Percentiles rank a stretch among this genome's conserved stretches.
These are phyloP conservation scores for Tricholoma sp. DNA, from an alignment of 768 basidiomycete genomes.

Conservation along the genomic window DNA sequence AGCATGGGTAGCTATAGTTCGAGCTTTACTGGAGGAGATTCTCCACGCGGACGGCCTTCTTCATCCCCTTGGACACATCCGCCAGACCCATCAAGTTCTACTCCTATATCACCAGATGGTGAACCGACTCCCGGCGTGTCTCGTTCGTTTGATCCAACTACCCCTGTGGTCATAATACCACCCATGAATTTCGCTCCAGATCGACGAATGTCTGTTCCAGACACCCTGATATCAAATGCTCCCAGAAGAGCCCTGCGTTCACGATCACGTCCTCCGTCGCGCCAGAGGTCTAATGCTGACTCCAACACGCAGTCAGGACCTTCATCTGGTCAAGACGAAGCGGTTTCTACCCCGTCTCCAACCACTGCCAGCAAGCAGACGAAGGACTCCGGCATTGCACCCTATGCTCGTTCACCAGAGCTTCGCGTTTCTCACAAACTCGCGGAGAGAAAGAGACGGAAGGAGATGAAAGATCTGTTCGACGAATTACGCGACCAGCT, in stretches of 20 bases:
- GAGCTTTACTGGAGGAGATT: constrained; percentile 54
- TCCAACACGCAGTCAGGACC: constrained; percentile 35
- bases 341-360: constrained; percentile 31
- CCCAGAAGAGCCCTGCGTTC: constrained; percentile 53
- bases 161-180: constrained; percentile 48
- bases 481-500: constrained; percentile 93
- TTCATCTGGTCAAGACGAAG: constrained; percentile 39
- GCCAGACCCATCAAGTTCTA: constrained; percentile 26
- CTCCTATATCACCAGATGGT: constrained; percentile 40
- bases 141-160: constrained; percentile 46
- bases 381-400: constrained; percentile 58
- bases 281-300: constrained; percentile 43
- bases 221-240: constrained; percentile 40
- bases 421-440: constrained; percentile 94
- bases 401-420: constrained; percentile 95
- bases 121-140: constrained; percentile 32
- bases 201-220: constrained; percentile 75
- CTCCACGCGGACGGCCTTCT: constrained; percentile 58
- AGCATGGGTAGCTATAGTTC: constrained; percentile 45
- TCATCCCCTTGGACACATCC: constrained; percentile 64
- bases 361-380: constrained; percentile 28
- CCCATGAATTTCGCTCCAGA: constrained; percentile 56
- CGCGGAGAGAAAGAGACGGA: constrained; percentile 92
- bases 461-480: constrained; percentile 99
- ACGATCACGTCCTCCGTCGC: constrained; percentile 68